Percentiles rank a stretch among this genome's conserved stretches.
These are phyloP conservation scores for Trametopsis cervina DNA, from an alignment of 768 basidiomycete species.

Conservation along the genomic window DNA sequence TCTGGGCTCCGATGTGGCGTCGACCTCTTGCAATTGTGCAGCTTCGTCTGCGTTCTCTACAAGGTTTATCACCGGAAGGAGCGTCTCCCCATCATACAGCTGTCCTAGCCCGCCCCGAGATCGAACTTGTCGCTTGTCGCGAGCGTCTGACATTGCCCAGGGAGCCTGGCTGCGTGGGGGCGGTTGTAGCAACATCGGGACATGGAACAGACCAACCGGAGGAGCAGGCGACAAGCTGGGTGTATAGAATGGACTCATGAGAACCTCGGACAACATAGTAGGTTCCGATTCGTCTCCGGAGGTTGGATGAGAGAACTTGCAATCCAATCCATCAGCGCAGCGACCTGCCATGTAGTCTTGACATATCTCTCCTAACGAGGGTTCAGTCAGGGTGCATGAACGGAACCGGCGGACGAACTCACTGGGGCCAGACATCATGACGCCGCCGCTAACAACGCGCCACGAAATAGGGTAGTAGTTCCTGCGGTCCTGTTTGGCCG, in stretches of 20 bases:
- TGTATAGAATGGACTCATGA: neutral
- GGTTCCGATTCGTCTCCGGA: slow-evolving; percentile 1
- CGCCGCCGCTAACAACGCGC: slow-evolving; percentile 76
- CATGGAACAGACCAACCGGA: slow-evolving; percentile 1
- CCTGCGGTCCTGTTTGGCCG: slow-evolving; percentile 27
- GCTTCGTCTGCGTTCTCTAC: neutral
- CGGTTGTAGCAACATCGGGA: neutral
- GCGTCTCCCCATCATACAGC: slow-evolving; percentile 16
- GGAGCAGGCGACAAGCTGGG: slow-evolving; percentile 6
- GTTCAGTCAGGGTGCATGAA: neutral
- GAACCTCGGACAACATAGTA: neutral
- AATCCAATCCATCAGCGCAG: slow-evolving; percentile 22
- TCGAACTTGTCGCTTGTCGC: neutral
- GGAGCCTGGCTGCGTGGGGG: neutral
- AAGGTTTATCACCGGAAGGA: slow-evolving; percentile 8
- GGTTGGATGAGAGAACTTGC: slow-evolving; percentile 19
- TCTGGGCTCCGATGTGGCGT: neutral
- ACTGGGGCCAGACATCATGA: slow-evolving; percentile 47
- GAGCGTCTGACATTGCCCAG: no score
- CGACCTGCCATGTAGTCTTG: slow-evolving; percentile 19
- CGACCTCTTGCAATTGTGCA: neutral
- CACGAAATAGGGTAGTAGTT: slow-evolving; percentile 61
- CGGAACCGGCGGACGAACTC: slow-evolving; percentile 3
- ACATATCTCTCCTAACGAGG: slow-evolving; percentile 20
- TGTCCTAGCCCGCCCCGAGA: slow-evolving; percentile 9